Evolutionary conservation across 257 asterid genomes (phyloP), one percentile per base, ranked within the genome.

Genomic region (Scutellaria minor): DNA sequence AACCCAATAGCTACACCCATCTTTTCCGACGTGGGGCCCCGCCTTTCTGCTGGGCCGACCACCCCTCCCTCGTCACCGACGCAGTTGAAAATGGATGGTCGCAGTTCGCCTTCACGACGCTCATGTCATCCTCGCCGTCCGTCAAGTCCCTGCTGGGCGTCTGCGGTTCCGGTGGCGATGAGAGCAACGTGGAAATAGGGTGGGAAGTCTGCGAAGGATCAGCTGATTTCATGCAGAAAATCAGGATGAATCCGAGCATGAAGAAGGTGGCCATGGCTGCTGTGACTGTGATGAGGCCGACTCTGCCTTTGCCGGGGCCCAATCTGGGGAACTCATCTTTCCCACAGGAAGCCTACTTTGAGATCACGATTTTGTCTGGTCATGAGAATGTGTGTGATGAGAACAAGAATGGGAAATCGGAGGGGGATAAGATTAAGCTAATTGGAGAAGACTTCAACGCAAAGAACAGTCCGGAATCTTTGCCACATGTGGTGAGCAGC

Each of bases 51-150:
- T 95, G 99, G 99, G 81, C 81, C 22, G 98, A 95, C 68, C 87
- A 90, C 68, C 99, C 99, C 10, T 82, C 94, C 10, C 81, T 87
- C 3, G 83, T 87, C n/a, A 81, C 90, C 1, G 99, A 90, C 20
- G 99, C 96, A 46, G 95, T 95, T 37, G 99, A 92, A 46, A 90
- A 92, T 54, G 99, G 99, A 12, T 95, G 99, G 99, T 78, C 97
- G 6, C 77, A 91, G 14, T 95, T 95, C 66, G 93, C 88, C 14
- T 95, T 95, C 81, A 70, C 89, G 0, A 27, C 83, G 39, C 64
- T 63, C 22, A 61, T 57, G 4, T 42, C 87, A 0, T 31, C 37
- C 37, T 81, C 96, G 52, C 78, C 92, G 3, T 83, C 95, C 0
- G 72, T 79, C 41, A 75, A 79, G 68, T 81, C 96, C 14, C 70